Evolutionary conservation across 805 yeast species (phyloP).

Genomic region (Metschnikowia arizonensis): DNA sequence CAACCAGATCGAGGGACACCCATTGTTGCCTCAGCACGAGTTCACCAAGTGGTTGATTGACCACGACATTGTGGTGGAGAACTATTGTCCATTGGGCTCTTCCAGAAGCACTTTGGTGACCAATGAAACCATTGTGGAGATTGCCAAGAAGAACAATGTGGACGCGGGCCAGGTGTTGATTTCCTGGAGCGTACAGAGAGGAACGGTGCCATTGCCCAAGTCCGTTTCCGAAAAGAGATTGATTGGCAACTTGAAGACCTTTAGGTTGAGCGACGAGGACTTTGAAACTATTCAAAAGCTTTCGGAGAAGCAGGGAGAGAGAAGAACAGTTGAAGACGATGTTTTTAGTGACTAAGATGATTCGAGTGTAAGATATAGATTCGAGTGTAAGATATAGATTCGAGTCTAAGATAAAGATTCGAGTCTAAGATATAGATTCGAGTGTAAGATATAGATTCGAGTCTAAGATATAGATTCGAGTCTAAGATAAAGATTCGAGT

Average conservation of each 20-base stretch:
- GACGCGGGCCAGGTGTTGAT: slow-evolving; percentile 18
- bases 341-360: slow-evolving; percentile 17
- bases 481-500: no score
- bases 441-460: no score
- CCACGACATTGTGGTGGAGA: slow-evolving; percentile 15
- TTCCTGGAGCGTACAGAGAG: slow-evolving; percentile 20
- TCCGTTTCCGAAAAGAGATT: slow-evolving; percentile 29
- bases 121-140: slow-evolving; percentile 12
- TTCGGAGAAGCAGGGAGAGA: slow-evolving; percentile 29
- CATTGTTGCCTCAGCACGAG: slow-evolving; percentile 19
- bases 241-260: slow-evolving; percentile 35
- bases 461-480: no score
- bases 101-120: slow-evolving; percentile 13
- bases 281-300: slow-evolving; percentile 31
- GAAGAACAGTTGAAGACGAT: slow-evolving; percentile 27
- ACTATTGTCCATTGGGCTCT: slow-evolving; percentile 21
- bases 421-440: no score
- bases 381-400: no score
- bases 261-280: slow-evolving; percentile 34
- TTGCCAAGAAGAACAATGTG: slow-evolving; percentile 18
- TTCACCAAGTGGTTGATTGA: slow-evolving; percentile 14
- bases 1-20: slow-evolving; percentile 21
- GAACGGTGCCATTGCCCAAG: slow-evolving; percentile 20
- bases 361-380: no score
- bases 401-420: no score